Conservation (phyloP, 495 filamentous ascomycete genomes). For the Daldinia vernicosa region DNA sequence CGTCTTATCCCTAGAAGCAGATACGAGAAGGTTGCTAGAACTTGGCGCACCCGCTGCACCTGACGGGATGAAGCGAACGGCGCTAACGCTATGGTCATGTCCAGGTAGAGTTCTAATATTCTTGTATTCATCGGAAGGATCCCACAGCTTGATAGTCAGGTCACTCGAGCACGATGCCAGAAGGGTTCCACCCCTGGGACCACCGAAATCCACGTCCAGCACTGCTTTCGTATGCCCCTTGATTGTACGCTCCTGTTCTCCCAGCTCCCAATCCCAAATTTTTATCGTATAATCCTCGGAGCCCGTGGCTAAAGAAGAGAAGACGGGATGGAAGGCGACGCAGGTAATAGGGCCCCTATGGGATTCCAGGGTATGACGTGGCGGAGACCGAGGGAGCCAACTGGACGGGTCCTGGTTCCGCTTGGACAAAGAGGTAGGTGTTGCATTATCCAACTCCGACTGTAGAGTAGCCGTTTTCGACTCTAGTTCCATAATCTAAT, state of each 20-base stretch:
- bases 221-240: constrained; percentile 95
- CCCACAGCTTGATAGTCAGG: constrained; percentile 96
- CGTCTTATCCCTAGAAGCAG: constrained; percentile 82
- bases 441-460: constrained; percentile 81
- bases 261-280: constrained; percentile 98
- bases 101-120: constrained; percentile 92
- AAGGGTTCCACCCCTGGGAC: constrained; percentile 82
- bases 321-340: constrained; percentile 94
- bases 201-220: constrained; percentile 90
- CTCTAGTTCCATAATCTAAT: constrained; percentile 94
- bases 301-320: constrained; percentile 89
- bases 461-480: constrained; percentile 74
- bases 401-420: constrained; percentile 83
- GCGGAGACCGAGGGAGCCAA: constrained; percentile 85
- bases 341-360: constrained; percentile 85
- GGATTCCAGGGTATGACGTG: constrained; percentile 83
- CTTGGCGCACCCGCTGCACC: constrained; percentile 70
- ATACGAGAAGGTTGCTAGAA: constrained; percentile 80
- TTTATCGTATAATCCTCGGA: constrained; percentile 91
- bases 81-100: constrained; percentile 91
- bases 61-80: constrained; percentile 87
- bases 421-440: constrained; percentile 81
- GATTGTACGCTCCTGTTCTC: constrained; percentile 88
- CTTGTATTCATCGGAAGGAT: constrained; percentile 92
- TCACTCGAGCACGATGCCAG: constrained; percentile 92